Base-by-base conservation (phyloP, 352 stramenopile species). In the Phytopythium sindhum region DNA sequence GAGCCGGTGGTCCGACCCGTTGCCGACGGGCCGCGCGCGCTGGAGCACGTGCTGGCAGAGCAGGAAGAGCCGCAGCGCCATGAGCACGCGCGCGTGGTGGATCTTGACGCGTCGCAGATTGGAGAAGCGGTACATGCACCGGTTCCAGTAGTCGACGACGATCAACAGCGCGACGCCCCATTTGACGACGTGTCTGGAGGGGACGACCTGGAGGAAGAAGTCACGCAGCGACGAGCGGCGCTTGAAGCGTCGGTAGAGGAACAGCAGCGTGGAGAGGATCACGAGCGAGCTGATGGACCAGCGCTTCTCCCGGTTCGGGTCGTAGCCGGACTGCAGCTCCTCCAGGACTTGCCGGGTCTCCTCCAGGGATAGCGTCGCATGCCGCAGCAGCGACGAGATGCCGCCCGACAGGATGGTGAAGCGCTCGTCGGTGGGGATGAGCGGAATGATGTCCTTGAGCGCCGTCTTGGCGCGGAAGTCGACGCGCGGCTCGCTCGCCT, bases 401-500 rank as follows among this genome's bases (percentile, higher is more conserved):
- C 87, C 87, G 44, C 87, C 87, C 1, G 81, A 92, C 11, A 95
- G 66, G 56, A 95, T 92, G 24, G 87, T 92, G 69, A 84, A 93
- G 31, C 85, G 77, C 62, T 93, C 83, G 62, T 90, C 80, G 6
- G 75, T 89, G 11, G 85, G 85, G 31, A 96, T 96, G 28, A 96
- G 70, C 41, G 87, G 87, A 47, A 96, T 94, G 66, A 96, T 90
- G 64, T 96, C 87, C 64, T 96, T 96, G 31, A 96, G 70, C 33
- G 87, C 87, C 47, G 81, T 88, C 72, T 96, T 96, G 45, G 73
- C 57, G 45, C 85, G 82, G 31, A 93, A 93, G 60, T 94, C 77
- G 29, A 93, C 75, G 11, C 80, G 78, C 41, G 81, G 72, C 12
- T 72, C 64, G 45, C 75, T 64, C 7, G 68, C 61, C 63, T 83